Base-by-base conservation (phyloP, 2,329 filamentous ascomycete genomes). In the Talaromyces sp. region DNA sequence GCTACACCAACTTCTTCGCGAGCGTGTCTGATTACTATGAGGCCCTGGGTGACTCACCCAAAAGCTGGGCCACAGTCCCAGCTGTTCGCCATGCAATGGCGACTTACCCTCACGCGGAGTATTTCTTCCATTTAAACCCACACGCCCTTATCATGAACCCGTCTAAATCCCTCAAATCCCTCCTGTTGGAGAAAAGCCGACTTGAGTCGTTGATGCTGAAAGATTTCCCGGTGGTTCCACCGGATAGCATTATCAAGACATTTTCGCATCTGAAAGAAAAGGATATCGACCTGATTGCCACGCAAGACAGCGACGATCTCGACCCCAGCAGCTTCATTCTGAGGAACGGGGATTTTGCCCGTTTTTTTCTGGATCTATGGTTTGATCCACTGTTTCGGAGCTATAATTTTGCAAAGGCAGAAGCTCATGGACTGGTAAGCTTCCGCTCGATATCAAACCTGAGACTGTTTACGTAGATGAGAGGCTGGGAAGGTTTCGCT, bases 351-450 rank as follows among this genome's bases (percentile, higher is more conserved):
- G 90, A 94, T 50, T 99, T 93, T 90, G 89, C 90, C 40, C 89
- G 88, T 67, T 99, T 89, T 77, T 90, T 99, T 68, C 75, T 97
- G 16, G 94, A 99, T 70, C 88, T 90, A 1, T 99, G 94, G 94
- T 96, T 94, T 68, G 91, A 97, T 70, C 94, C 94, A 43, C 78
- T 97, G 39, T 99, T 96, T 75, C 83, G 93, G 58, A 89, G 82
- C 62, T 99, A 99, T 76, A 96, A 96, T 69, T 99, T 99, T 68
- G 90, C 95, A 68, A 97, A 95, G 71, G 92, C 91, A 0, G 94
- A 99, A 73, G 84, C 82, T 20, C 93, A 99, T 77, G 92, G 93
- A 46, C 75, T 99, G 77, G 94, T 91, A 79, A 69, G 86, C 27
- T 46, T 27, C 19, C 24, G 35, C 2, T 19, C n/a, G 37, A 10